A percentile compares a stretch with the other conserved stretches of the same genome.
Evolutionary conservation across 495 filamentous ascomycete genomes (phyloP).

Genomic region (Neurospora sp.): DNA sequence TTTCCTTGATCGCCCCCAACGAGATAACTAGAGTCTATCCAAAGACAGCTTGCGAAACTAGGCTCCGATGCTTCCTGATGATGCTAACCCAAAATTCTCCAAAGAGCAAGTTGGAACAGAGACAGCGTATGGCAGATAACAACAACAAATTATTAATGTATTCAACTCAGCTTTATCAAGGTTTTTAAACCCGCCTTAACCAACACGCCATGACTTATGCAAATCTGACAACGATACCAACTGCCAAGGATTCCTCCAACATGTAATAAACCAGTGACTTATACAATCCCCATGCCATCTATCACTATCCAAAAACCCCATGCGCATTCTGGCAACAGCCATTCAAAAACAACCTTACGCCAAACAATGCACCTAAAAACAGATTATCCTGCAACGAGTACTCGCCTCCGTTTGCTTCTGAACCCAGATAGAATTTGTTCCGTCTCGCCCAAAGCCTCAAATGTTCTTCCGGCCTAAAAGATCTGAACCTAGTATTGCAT

Average conservation of each 20-base stretch:
- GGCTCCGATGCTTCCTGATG: neutral
- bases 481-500: slow-evolving; percentile 31
- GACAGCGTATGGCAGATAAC: neutral
- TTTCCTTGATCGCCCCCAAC: neutral
- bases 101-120: neutral
- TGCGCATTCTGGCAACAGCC: neutral
- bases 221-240: neutral
- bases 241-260: neutral
- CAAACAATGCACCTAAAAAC: neutral
- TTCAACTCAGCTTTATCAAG: neutral
- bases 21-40: neutral
- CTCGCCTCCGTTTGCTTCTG: neutral
- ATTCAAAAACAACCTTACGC: neutral
- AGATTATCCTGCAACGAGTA: neutral
- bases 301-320: neutral
- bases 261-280: neutral
- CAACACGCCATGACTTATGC: neutral
- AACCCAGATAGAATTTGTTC: neutral
- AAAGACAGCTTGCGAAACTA: neutral
- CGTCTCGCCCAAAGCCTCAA: neutral
- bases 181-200: neutral
- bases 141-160: neutral
- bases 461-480: slow-evolving; percentile 17
- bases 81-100: neutral
- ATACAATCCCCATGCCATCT: neutral